Evolutionary conservation across 345 rosid genomes (phyloP).

Genomic region (Eucalyptus sp.): DNA sequence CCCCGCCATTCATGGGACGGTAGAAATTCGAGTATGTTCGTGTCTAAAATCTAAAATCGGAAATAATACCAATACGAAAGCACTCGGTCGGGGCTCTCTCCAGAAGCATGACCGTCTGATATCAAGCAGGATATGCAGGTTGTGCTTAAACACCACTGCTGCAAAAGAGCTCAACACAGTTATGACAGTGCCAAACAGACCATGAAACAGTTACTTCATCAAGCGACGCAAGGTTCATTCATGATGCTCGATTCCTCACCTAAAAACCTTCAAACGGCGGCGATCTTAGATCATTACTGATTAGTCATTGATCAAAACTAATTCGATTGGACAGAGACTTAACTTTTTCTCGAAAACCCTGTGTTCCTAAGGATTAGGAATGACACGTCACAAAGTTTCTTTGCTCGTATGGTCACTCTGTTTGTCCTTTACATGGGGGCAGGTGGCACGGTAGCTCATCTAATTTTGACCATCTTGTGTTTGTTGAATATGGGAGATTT

Average conservation of each 20-base stretch:
- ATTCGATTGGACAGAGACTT: not conserved
- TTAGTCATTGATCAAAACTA: not conserved
- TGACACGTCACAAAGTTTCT: not conserved
- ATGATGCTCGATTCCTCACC: not conserved
- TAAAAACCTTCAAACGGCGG: not conserved
- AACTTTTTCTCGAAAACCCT: not conserved
- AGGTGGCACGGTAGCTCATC: not conserved
- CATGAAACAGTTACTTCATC: not conserved
- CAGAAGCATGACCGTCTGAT: not conserved
- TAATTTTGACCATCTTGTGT: not conserved
- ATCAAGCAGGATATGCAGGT: not conserved
- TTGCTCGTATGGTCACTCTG: not conserved
- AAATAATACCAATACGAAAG: not conserved
- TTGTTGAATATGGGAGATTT: not conserved
- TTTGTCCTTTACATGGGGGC: not conserved
- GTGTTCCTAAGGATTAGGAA: not conserved
- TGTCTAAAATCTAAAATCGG: not conserved
- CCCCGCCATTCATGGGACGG: not conserved
- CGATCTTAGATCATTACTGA: not conserved
- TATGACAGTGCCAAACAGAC: not conserved
- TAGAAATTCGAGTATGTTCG: not conserved
- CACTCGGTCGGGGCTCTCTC: not conserved
- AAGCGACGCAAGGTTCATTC: not conserved
- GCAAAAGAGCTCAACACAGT: not conserved
- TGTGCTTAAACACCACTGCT: not conserved